Base-by-base conservation (phyloP, 2,329 filamentous ascomycete species). In the Pseudofabraea citricarpa region DNA sequence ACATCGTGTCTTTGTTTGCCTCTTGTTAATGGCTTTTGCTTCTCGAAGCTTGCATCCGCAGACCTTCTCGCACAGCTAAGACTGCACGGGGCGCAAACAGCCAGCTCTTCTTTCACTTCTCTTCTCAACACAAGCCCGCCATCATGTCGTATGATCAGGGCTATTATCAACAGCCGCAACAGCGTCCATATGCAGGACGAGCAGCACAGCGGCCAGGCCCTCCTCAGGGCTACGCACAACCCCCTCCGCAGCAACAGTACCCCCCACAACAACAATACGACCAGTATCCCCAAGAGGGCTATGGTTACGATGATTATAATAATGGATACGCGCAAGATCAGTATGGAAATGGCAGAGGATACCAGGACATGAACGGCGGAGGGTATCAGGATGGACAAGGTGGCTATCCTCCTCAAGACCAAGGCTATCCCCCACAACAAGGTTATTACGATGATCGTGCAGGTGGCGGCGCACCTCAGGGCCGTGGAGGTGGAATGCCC, bases 251-350 rank as follows among this genome's bases (percentile, higher is more conserved):
- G 24, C 53, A 58, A 59, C 81, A 84, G 56, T 93, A 73, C 40
- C 73, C 68, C 38, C 73, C 75, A 54, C 87, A 95, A 56, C 87
- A 95, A 56, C 54, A 47, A 18, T 57, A 61, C 39, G 56, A 60
- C 31, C 53, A 56, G 31, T 58, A 57, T 44, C 49, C 40, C 21
- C 52, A 56, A 37, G 48, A 57, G n/a, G 53, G 56, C 36, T 45
- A 59, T 48, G 41, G 41, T 13, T 22, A 39, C 15, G 35, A 39
- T 19, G 52, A 51, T 16, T 56, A 57, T 48, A 49, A 55, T 27
- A 48, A 56, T 46, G 49, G 51, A 46, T 52, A 59, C 47, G 56
- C 27, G 9, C 50, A 55, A 29, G 50, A 56, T 45, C 49, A 51
- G 47, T 52, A 59, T 47, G 56, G 50, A 33, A 51, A 54, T 9